phyloP scores from a whole-genome alignment of 352 stramenopile genomes.

The Phytophthora melonis region DNA sequence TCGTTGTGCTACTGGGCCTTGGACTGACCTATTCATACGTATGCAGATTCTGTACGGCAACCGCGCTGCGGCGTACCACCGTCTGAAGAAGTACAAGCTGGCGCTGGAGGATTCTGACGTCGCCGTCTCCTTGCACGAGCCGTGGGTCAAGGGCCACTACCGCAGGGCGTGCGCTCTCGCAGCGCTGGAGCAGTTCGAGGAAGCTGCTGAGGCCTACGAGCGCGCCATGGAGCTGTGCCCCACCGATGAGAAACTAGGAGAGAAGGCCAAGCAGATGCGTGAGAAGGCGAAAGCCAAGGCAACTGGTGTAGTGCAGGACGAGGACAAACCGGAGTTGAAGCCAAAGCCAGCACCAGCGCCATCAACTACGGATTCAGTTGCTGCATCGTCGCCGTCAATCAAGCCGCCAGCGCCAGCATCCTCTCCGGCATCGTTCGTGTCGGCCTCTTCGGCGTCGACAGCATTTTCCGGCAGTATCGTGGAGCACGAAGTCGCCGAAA shows the following conservation, averaged over 20 bases:
- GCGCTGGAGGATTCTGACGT: constrained; percentile 73
- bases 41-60: constrained; percentile 86
- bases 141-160: constrained; percentile 92
- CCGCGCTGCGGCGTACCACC: constrained; percentile 77
- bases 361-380: constrained; percentile 2
- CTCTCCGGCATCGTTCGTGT: constrained; percentile 21
- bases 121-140: constrained; percentile 66
- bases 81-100: constrained; percentile 72
- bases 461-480: constrained; percentile 81
- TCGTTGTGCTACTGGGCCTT: background rate
- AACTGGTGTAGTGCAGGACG: background rate
- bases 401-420: constrained; percentile 26
- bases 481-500: constrained; percentile 63
- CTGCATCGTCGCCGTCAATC: constrained; percentile 27
- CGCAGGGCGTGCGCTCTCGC: constrained; percentile 72
- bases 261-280: constrained; percentile 79
- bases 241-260: constrained; percentile 65
- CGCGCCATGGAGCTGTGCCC: constrained; percentile 74
- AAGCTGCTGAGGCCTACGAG: constrained; percentile 76
- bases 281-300: constrained; percentile 35
- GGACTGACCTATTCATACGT: constrained; percentile 3
- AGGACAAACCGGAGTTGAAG: constrained; percentile 19
- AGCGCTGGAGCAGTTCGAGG: constrained; percentile 66
- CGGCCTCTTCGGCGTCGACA: constrained; percentile 45
- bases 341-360: constrained; percentile 9